These are phyloP conservation scores for Tetradesmus lagerheimii DNA, from an alignment of 139 green algal species.

Conservation along the genomic window DNA sequence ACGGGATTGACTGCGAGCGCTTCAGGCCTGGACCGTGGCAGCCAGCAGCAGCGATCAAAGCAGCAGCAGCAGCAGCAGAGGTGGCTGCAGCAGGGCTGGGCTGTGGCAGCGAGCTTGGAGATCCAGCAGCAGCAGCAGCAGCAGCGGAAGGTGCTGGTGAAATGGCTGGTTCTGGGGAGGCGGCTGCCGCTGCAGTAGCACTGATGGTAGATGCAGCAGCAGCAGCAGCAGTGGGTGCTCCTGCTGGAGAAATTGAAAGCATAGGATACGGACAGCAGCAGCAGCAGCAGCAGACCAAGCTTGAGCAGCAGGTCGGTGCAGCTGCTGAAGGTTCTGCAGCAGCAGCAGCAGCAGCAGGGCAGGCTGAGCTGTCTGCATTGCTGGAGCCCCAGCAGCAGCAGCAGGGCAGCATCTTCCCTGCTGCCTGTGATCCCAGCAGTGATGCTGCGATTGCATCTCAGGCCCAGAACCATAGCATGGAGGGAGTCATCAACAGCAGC, in stretches of 20 bases:
- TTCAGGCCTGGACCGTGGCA: slow-evolving; percentile 16
- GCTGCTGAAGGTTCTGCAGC: background rate
- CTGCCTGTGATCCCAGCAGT: background rate
- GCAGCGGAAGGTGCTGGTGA: slow-evolving; percentile 13
- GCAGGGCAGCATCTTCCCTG: background rate
- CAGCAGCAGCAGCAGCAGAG: background rate
- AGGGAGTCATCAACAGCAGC: background rate
- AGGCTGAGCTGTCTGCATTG: background rate
- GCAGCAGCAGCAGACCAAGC: background rate
- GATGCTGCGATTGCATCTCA: background rate
- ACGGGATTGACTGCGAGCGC: slow-evolving; percentile 74
- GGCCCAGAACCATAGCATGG: background rate
- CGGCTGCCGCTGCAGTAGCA: background rate
- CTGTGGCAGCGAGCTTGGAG: slow-evolving; percentile 2
- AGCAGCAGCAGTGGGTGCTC: background rate
- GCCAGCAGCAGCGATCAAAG: slow-evolving; percentile 4
- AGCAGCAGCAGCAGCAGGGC: background rate
- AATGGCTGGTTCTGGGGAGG: background rate
- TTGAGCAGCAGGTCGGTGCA: background rate
- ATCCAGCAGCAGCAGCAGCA: background rate
- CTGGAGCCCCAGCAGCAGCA: background rate
- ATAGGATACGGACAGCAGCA: background rate
- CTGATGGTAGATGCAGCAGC: background rate
- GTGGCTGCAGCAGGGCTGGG: background rate
- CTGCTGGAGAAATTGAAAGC: background rate